Evolutionary conservation across 2,329 filamentous ascomycete genomes (phyloP).

Genomic region (Lachnellula arida): DNA sequence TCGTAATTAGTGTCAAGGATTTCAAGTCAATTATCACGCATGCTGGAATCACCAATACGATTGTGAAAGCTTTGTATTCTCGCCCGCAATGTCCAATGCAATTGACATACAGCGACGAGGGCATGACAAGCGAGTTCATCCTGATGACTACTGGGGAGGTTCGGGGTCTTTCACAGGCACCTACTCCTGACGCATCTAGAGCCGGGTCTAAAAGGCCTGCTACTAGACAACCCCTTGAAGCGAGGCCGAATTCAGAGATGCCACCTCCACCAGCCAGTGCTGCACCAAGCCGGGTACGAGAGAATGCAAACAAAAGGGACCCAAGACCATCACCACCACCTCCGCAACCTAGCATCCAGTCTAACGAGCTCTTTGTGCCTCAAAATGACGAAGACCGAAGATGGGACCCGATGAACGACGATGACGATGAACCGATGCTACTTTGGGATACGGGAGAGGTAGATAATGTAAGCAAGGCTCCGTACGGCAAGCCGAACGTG

Average conservation of each 20-base stretch:
- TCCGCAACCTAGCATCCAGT: slow-evolving; percentile 53
- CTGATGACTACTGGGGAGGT: slow-evolving; percentile 75
- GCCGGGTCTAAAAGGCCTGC: slow-evolving; percentile 23
- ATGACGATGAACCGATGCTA: slow-evolving; percentile 61
- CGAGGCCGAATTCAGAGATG: slow-evolving; percentile 25
- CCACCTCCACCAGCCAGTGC: slow-evolving; percentile 23
- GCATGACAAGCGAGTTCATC: slow-evolving; percentile 70
- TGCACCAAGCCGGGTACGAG: slow-evolving; percentile 17
- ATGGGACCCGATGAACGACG: slow-evolving; percentile 68
- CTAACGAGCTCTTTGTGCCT: slow-evolving; percentile 67
- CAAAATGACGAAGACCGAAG: slow-evolving; percentile 56
- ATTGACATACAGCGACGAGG: slow-evolving; percentile 64
- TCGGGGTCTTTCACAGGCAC: slow-evolving; percentile 25
- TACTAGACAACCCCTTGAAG: slow-evolving; percentile 27
- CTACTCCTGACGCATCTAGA: slow-evolving; percentile 23
- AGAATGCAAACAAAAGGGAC: slow-evolving; percentile 26
- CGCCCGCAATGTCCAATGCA: slow-evolving; percentile 67
- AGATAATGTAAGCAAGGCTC: slow-evolving; percentile 47
- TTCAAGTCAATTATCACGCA: slow-evolving; percentile 76
- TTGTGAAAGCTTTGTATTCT: slow-evolving; percentile 65
- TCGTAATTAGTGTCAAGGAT: slow-evolving; percentile 77
- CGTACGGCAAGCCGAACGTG: not conserved
- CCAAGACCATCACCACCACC: slow-evolving; percentile 49
- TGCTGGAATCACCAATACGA: slow-evolving; percentile 63
- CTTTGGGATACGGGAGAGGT: slow-evolving; percentile 67